Evolutionary conservation across 2,329 filamentous ascomycete species (phyloP).

Genomic region (Hortaea werneckii): DNA sequence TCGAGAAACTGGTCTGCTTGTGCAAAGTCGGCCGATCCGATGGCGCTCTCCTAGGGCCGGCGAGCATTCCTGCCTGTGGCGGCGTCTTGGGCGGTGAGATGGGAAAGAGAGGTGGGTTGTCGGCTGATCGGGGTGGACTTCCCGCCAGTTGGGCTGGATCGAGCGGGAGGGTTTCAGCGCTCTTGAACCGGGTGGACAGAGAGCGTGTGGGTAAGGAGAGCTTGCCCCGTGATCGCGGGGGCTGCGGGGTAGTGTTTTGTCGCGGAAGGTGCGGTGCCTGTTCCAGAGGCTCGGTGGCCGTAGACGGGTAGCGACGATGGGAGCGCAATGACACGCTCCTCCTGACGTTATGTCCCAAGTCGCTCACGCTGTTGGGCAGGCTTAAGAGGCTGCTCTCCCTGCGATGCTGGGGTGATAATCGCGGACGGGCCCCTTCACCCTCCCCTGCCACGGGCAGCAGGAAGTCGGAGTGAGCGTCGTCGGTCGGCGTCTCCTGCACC

Average conservation of each 20-base stretch:
- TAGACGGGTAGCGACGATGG: constrained; percentile 12
- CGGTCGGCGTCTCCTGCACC: neutral
- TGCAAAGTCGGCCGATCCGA: constrained; percentile 10
- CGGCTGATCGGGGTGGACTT: too few relatives aligned
- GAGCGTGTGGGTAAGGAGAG: constrained; percentile 8
- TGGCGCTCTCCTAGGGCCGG: constrained; percentile 4
- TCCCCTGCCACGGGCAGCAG: constrained; percentile 3
- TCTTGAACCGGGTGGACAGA: constrained; percentile 11
- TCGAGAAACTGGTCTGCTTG: constrained; percentile 14
- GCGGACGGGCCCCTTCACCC: neutral
- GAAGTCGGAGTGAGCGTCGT: neutral
- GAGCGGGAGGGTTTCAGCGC: constrained; percentile 10
- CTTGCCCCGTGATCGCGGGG: constrained; percentile 8
- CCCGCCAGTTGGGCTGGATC: neutral
- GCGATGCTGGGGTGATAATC: constrained; percentile 2
- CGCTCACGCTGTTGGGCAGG: constrained; percentile 22
- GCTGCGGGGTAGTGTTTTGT: constrained; percentile 1
- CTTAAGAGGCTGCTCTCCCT: constrained; percentile 19
- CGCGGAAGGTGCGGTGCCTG: neutral
- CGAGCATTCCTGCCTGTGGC: constrained; percentile 3
- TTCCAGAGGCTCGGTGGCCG: constrained; percentile 3
- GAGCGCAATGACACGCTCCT: constrained; percentile 33
- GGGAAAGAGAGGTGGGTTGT: constrained; percentile 3
- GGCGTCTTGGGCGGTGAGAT: neutral
- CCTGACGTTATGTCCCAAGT: constrained; percentile 29